Conservation (phyloP, 1,284 basidiomycete species). For the Heimioporus retisporus region DNA sequence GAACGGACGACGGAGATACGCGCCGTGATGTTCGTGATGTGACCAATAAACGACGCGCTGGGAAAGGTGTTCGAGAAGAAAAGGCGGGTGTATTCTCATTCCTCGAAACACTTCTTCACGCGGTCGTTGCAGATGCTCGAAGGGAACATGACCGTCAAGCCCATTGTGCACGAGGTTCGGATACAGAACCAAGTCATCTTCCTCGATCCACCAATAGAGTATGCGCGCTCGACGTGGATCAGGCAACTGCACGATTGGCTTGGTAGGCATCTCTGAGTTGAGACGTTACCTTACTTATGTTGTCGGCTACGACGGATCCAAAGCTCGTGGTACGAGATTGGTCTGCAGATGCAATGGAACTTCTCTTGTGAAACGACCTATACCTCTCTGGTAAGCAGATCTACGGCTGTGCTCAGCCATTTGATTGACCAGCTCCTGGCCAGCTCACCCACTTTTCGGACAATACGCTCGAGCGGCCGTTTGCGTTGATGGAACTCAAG, state of each 20-base stretch:
- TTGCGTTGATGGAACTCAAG: conserved; percentile 90
- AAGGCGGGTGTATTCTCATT: conserved; percentile 57
- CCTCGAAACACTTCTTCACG: conserved; percentile 2
- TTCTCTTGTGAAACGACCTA: conserved; percentile 79
- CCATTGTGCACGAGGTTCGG: conserved; percentile 94
- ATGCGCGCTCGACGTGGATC: conserved; percentile 93
- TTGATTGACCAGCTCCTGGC: neutral
- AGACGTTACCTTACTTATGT: conserved; percentile 16
- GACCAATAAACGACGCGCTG: conserved; percentile 69
- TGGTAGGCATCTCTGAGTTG: conserved; percentile 64
- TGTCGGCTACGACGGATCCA: conserved; percentile 91
- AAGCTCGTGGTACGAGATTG: conserved; percentile 97
- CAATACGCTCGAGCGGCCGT: conserved; percentile 84
- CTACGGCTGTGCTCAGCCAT: too few species aligned
- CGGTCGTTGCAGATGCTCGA: conserved; percentile 64
- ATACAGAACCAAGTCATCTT: conserved; percentile 99
- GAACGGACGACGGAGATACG: conserved; percentile 70
- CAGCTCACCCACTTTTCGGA: conserved; percentile 87
- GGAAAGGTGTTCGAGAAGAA: conserved; percentile 78
- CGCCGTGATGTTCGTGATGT: conserved; percentile 68
- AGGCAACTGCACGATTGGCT: conserved; percentile 93
- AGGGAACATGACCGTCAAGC: conserved; percentile 77
- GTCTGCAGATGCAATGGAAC: conserved; percentile 84
- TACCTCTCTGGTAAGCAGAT: conserved; percentile 76
- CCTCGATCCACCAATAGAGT: conserved; percentile 97